Percentiles rank a stretch among this genome's conserved stretches.
Evolutionary conservation across 345 rosid species (phyloP).

Genomic region (Cardamine resedifolia): DNA sequence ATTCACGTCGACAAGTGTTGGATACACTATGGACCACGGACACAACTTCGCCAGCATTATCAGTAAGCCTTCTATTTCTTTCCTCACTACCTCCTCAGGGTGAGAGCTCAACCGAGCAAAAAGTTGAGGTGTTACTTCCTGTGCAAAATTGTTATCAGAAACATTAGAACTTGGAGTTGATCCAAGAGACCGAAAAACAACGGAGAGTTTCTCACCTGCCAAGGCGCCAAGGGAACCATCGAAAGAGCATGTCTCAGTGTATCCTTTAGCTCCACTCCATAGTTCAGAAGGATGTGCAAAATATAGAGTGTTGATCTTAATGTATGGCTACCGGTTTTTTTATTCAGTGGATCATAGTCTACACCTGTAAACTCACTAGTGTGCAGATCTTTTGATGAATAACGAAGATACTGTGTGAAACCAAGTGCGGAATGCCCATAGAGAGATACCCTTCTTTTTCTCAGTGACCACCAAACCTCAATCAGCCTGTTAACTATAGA

Average conservation of each 20-base stretch:
- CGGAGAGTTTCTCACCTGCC: conserved; percentile 67
- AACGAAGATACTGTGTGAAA: conserved; percentile 68
- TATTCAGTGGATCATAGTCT: conserved; percentile 55
- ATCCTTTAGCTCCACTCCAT: conserved; percentile 82
- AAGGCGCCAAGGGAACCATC: conserved; percentile 70
- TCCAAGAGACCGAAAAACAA: conserved; percentile 9
- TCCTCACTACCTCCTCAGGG: conserved; percentile 78
- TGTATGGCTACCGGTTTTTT: conserved; percentile 56
- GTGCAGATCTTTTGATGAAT: conserved; percentile 56
- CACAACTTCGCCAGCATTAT: conserved; percentile 77
- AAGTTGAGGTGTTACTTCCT: conserved; percentile 89
- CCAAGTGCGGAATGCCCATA: conserved; percentile 85
- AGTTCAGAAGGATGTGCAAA: conserved; percentile 78
- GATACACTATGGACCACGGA: conserved; percentile 88
- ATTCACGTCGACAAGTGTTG: conserved; percentile 81
- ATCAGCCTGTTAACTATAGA: conserved; percentile 56
- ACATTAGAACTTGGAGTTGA: conserved; percentile 7
- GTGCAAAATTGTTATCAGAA: conserved; percentile 27
- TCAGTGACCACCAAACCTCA: conserved; percentile 77
- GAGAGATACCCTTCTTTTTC: conserved; percentile 79
- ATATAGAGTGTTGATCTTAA: conserved; percentile 80
- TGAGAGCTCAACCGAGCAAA: conserved; percentile 92
- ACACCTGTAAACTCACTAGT: conserved; percentile 50
- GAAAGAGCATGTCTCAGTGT: conserved; percentile 74
- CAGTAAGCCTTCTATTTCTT: conserved; percentile 75